Base-by-base conservation (phyloP, 768 basidiomycete genomes). In the Krasilnikovozyma curviuscula region DNA sequence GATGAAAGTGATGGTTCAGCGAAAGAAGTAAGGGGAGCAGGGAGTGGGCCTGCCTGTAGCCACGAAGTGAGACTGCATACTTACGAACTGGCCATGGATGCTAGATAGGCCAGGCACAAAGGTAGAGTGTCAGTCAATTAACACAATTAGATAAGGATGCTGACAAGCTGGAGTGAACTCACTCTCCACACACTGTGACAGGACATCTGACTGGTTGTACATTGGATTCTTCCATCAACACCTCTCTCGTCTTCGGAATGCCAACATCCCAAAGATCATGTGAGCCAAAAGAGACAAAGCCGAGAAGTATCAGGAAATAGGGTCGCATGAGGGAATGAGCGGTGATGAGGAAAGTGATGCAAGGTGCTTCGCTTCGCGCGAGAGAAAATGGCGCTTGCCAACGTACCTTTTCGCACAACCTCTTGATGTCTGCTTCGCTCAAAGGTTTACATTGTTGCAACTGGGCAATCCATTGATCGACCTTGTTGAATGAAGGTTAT, bases 1-100 rank as follows among this genome's bases (percentile, higher is more conserved):
- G 2, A 6, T 7, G 40, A 6, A 6, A 12, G 40, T 7, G 30
- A 21, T 13, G 37, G 27, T 13, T 21, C 30, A 31, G 47, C 39
- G 39, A 41, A 10, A 16, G 29, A 29, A 38, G 18, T 8, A 25
- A 19, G 32, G 19, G 30, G 16, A 18, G 35, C 25, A 38, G 35
- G 33, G 14, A 32, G 29, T n/a, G n/a, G n/a, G n/a, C n/a, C n/a
- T n/a, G n/a, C n/a, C n/a, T n/a, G n/a, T n/a, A n/a, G n/a, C n/a
- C n/a, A n/a, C n/a, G n/a, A n/a, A n/a, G n/a, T 44, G 33, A 49
- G 44, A 43, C 29, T 4, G 21, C 25, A 32, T 30, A 80, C 89
- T 69, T 68, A 97, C 91, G 68, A 98, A 98, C 77, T 98, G 93
- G 40, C 93, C 93, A 64, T 98, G 93, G 54, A 98, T 97, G 69